A percentile compares a stretch with the other conserved stretches of the same genome.
These are phyloP conservation scores for Exophiala oligosperma DNA, from an alignment of 2,329 filamentous ascomycete species.

Conservation along the genomic window DNA sequence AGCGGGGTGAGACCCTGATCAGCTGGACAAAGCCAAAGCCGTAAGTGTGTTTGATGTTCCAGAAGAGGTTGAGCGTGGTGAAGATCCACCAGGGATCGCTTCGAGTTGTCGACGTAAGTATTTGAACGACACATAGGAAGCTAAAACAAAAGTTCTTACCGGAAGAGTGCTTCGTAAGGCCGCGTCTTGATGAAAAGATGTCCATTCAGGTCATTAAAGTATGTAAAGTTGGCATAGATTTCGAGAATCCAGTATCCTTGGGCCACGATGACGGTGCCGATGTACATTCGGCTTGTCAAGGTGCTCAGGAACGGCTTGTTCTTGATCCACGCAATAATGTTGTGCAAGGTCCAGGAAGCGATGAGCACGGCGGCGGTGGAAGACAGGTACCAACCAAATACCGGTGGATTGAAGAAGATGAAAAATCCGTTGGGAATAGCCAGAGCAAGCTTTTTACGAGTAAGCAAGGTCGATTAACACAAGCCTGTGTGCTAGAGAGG, in stretches of 20 bases:
- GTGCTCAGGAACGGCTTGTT: constrained; percentile 54
- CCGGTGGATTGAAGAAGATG: constrained; percentile 52
- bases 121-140: too few species aligned
- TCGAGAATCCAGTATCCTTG: constrained; percentile 62
- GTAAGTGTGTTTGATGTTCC: constrained; percentile 59
- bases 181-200: constrained; percentile 50
- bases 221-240: constrained; percentile 61
- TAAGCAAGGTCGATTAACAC: not conserved
- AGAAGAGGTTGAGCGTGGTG: constrained; percentile 55
- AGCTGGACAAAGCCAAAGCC: constrained; percentile 59
- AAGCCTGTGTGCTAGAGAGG: not conserved
- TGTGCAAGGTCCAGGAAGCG: constrained; percentile 59
- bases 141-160: too few species aligned
- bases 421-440: constrained; percentile 57
- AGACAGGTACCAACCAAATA: constrained; percentile 60
- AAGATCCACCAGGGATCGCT: constrained; percentile 64
- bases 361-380: constrained; percentile 57
- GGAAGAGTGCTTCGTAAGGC: constrained; percentile 56
- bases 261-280: constrained; percentile 55
- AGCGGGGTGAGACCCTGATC: constrained; percentile 62
- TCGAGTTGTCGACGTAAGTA: too few species aligned
- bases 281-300: constrained; percentile 51
- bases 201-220: constrained; percentile 51
- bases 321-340: constrained; percentile 63
- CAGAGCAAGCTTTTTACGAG: constrained; percentile 44